Conservation (phyloP, 2,329 filamentous ascomycete species). For the Aspergillus quadrilineatus region DNA sequence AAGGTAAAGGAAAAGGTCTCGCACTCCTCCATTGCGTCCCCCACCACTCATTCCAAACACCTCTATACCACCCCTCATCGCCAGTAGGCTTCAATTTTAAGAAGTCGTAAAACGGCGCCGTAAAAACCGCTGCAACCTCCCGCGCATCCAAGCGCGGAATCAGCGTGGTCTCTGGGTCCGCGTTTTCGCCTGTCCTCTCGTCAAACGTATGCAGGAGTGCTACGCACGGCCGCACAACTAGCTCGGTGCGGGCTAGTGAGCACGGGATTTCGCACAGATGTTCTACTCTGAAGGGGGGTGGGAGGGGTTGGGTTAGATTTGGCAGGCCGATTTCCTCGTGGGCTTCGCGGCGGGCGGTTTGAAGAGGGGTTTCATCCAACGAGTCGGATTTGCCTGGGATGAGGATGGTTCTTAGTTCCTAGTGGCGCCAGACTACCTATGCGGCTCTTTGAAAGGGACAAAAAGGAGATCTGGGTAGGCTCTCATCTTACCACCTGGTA, state of each 20-base stretch:
- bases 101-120: constrained; percentile 83
- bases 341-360: constrained; percentile 85
- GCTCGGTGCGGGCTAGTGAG: constrained; percentile 69
- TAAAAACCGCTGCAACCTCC: constrained; percentile 93
- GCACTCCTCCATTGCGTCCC: constrained; percentile 68
- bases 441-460: too few relatives aligned
- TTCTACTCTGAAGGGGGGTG: constrained; percentile 77
- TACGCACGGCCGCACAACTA: constrained; percentile 73
- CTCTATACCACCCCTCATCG: constrained; percentile 74
- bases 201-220: constrained; percentile 70
- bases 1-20: constrained; percentile 15
- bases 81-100: constrained; percentile 53
- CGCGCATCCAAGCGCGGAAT: constrained; percentile 81
- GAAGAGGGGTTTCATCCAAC: constrained; percentile 59
- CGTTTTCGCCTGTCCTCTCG: constrained; percentile 41
- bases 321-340: constrained; percentile 92
- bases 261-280: constrained; percentile 82
- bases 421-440: too few relatives aligned
- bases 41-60: constrained; percentile 78
- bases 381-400: constrained; percentile 51
- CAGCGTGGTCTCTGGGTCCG: constrained; percentile 65
- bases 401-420: too few relatives aligned
- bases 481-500: constrained; percentile 65
- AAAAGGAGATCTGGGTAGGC: not conserved
- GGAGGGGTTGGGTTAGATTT: constrained; percentile 65